These are phyloP conservation scores for Boletus rubropictus DNA, from an alignment of 768 basidiomycete genomes.

Conservation along the genomic window DNA sequence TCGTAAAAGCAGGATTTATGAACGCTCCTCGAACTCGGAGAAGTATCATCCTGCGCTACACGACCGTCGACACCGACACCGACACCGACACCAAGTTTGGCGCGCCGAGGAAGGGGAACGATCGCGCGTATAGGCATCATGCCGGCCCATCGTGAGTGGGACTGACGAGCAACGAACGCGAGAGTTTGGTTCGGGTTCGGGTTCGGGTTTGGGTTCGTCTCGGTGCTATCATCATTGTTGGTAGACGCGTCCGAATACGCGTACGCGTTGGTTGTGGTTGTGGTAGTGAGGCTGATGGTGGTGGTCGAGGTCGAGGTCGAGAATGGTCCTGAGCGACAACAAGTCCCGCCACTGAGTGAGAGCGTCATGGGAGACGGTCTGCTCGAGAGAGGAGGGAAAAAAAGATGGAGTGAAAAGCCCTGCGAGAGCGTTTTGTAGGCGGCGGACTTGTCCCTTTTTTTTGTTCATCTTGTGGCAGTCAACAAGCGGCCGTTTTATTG, in stretches of 20 bases:
- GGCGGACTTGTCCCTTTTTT: neutral
- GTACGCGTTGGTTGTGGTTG: no score
- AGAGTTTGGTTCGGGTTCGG: neutral
- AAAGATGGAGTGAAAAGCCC: neutral
- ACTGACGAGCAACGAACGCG: neutral
- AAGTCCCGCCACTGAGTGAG: conserved; percentile 1
- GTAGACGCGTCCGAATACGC: neutral
- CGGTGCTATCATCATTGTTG: no score
- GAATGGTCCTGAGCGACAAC: neutral
- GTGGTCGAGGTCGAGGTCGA: neutral
- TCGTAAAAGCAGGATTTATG: neutral
- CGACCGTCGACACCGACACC: neutral
- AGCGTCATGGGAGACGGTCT: conserved; percentile 4
- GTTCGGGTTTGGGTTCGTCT: neutral
- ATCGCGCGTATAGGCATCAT: conserved; percentile 20
- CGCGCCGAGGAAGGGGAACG: conserved; percentile 16
- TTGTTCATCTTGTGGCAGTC: conserved; percentile 1
- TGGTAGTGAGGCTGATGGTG: neutral
- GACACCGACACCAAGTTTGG: no score
- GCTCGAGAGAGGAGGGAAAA: no score
- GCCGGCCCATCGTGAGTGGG: conserved; percentile 14
- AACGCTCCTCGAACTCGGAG: neutral
- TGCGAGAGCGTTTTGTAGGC: neutral
- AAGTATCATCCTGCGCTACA: neutral
- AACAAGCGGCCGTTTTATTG: neutral